Evolutionary conservation across 805 yeast genomes (phyloP).

Genomic region (Metschnikowia colocasiae): DNA sequence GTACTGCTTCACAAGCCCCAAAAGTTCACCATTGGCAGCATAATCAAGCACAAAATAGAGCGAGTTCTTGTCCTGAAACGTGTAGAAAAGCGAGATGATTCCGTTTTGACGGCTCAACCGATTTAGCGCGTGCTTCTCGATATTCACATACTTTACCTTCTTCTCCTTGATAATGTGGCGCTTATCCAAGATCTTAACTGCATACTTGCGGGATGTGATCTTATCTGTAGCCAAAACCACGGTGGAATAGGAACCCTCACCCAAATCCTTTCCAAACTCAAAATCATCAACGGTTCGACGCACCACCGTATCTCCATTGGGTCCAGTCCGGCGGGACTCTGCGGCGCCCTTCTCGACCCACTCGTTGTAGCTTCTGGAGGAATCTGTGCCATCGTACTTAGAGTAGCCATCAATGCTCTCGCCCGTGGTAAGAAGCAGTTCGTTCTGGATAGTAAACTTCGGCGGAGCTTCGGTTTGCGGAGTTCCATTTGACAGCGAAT

Average conservation of each 20-base stretch:
- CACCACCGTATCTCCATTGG: slow-evolving; percentile 23
- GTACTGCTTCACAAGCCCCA: slow-evolving; percentile 60
- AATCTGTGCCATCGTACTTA: slow-evolving; percentile 5
- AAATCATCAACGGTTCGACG: slow-evolving; percentile 40
- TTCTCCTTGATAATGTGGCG: slow-evolving; percentile 76
- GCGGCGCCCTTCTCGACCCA: slow-evolving; percentile 40
- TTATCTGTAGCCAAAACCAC: slow-evolving; percentile 47
- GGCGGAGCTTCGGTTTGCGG: slow-evolving; percentile 4
- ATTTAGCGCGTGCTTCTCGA: slow-evolving; percentile 76
- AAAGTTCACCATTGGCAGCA: slow-evolving; percentile 76
- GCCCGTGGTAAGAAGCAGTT: slow-evolving; percentile 7
- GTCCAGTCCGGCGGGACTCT: slow-evolving; percentile 8
- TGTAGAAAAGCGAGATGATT: slow-evolving; percentile 64
- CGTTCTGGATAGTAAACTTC: neutral
- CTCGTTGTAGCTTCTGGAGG: slow-evolving; percentile 15
- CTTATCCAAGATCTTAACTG: slow-evolving; percentile 73
- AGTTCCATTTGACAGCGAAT: neutral
- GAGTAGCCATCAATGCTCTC: slow-evolving; percentile 15
- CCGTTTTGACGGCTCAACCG: slow-evolving; percentile 60
- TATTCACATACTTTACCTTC: slow-evolving; percentile 79
- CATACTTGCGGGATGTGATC: slow-evolving; percentile 56
- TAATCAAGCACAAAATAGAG: slow-evolving; percentile 73
- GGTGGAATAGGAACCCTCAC: slow-evolving; percentile 46
- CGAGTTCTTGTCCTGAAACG: slow-evolving; percentile 74
- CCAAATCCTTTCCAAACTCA: slow-evolving; percentile 39